Conservation (phyloP, 768 basidiomycete species). For the Pleurotus citrinopileatus region DNA sequence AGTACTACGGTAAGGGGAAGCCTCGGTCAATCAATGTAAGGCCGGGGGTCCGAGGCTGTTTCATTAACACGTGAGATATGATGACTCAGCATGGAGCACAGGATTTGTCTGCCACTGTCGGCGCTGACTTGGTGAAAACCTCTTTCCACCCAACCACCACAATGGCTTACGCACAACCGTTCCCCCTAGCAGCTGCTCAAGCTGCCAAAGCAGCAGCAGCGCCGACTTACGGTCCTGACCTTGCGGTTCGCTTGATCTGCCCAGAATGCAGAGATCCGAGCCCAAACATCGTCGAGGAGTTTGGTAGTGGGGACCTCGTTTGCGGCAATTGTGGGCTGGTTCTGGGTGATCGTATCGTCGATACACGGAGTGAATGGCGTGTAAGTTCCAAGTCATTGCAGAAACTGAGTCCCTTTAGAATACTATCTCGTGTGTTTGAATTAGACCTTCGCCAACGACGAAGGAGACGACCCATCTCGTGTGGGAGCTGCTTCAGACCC, state of each 20-base stretch:
- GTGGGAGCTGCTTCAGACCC: slow-evolving; percentile 96
- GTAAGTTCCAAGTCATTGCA: slow-evolving; percentile 54
- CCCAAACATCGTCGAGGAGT: slow-evolving; percentile 96
- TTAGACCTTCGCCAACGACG: slow-evolving; percentile 98
- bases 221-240: slow-evolving; percentile 71
- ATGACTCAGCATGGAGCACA: not conserved
- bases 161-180: slow-evolving; percentile 78
- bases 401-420: slow-evolving; percentile 12
- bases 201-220: slow-evolving; percentile 51
- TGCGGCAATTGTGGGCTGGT: slow-evolving; percentile 93
- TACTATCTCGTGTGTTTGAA: slow-evolving; percentile 15
- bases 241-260: slow-evolving; percentile 88
- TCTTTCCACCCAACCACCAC: slow-evolving; percentile 1
- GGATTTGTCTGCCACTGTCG: slow-evolving; percentile 2
- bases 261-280: slow-evolving; percentile 94
- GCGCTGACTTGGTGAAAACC: not conserved
- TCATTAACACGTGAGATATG: not conserved
- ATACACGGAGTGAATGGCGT: slow-evolving; percentile 98
- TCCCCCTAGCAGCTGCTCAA: slow-evolving; percentile 64
- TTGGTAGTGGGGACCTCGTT: slow-evolving; percentile 96
- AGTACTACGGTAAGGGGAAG: too few relatives aligned
- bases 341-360: slow-evolving; percentile 93
- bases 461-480: slow-evolving; percentile 99
- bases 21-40: too few relatives aligned
- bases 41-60: not conserved